Evolutionary conservation across 441 rosid species (phyloP).

Genomic region (Rhodomyrtus psidioides): DNA sequence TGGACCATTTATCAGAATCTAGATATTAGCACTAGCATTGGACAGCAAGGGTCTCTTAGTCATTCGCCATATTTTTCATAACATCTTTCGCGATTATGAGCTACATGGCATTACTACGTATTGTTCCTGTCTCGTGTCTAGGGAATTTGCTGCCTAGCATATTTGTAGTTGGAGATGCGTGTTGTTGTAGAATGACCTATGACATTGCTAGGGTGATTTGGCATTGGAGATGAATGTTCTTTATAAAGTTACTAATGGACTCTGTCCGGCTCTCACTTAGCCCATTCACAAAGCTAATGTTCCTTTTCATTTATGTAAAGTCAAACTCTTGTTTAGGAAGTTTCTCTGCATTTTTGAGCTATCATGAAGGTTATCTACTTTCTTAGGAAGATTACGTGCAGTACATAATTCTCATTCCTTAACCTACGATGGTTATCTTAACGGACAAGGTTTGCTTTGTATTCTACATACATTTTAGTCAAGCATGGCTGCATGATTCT

Average conservation of each 20-base stretch:
- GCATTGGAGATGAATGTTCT: neutral
- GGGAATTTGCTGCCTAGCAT: neutral
- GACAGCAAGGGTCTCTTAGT: neutral
- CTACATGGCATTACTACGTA: neutral
- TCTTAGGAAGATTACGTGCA: neutral
- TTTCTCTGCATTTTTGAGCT: neutral
- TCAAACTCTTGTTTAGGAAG: neutral
- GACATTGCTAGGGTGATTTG: neutral
- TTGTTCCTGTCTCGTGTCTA: neutral
- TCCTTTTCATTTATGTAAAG: slow-evolving; percentile 4
- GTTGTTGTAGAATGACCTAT: neutral
- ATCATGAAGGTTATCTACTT: neutral
- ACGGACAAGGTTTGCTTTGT: neutral
- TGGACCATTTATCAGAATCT: neutral
- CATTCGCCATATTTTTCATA: neutral
- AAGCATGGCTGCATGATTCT: neutral
- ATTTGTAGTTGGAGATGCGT: neutral
- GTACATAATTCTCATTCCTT: neutral
- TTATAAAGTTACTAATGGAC: neutral
- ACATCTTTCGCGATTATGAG: neutral
- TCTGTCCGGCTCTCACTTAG: neutral
- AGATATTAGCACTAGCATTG: neutral
- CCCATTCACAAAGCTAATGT: neutral
- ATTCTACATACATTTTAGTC: neutral
- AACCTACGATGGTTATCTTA: neutral